Evolutionary conservation across 768 basidiomycete genomes (phyloP), one percentile per base, ranked within the genome.

Genomic region (Phlegmacium glaucopus): DNA sequence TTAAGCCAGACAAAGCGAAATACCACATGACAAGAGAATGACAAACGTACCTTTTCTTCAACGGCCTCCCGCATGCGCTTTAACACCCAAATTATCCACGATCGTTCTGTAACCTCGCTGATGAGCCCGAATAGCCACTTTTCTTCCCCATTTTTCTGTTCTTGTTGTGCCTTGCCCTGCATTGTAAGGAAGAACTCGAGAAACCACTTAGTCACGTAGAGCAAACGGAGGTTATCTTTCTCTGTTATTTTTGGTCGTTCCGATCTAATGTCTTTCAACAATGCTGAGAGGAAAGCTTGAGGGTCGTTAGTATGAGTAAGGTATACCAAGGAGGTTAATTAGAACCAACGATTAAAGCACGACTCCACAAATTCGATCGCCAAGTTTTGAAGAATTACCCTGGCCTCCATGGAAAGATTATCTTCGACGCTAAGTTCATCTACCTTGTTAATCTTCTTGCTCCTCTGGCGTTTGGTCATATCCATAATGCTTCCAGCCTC

Each of bases 171-270:
- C 35, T 70, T 73, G 13, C 63, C 62, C 7, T 71, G 68, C 61
- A 75, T 67, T 34, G 78, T 65, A 9, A 94, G 76, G 67, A 98
- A 94, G 72, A 90, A 95, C 51, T 94, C 86, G 30, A 96, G 78
- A 60, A 95, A 87, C 87, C 95, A 98, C 48, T 90, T 87, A 4
- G 87, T 80, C 35, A 96, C 78, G 63, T 81, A 91, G 35, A 98
- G 75, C 18, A 96, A 74, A 6, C 96, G 85, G 46, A 94, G 78
- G 59, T 94, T 87, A 63, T 98, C 96, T 57, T 93, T 91, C 60
- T 96, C 93, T n/a, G 86, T 85, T 52, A 99, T 83, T 66, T 94
- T 94, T 45, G 87, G 77, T 38, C 94, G 78, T 67, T 98, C 91
- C 50, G 90, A 89, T 49, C 87, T 83, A 63, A 99, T 97, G 61